Percentiles rank a stretch among this genome's conserved stretches.
These are phyloP conservation scores for Colletotrichum costaricense DNA, from an alignment of 2,329 filamentous ascomycete genomes.

Conservation along the genomic window DNA sequence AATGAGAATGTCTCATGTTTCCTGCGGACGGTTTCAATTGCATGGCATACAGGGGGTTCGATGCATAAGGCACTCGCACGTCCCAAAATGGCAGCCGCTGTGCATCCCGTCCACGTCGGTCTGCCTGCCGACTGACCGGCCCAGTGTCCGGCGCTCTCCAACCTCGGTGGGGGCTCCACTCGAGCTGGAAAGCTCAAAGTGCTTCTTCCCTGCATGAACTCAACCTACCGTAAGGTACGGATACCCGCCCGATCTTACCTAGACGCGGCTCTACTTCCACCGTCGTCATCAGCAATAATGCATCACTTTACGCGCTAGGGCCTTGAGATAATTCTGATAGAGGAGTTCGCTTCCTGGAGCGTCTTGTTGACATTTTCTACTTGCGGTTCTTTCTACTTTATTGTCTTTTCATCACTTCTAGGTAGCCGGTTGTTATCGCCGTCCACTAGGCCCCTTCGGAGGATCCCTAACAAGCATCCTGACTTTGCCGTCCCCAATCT, in stretches of 20 bases:
- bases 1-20: slow-evolving; percentile 33
- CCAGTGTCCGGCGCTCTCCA: slow-evolving; percentile 2
- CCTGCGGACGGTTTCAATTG: slow-evolving; percentile 31
- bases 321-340: background rate
- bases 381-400: slow-evolving; percentile 27
- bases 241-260: background rate
- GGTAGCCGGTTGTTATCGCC: slow-evolving; percentile 49
- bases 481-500: slow-evolving; percentile 76
- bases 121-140: slow-evolving; percentile 19
- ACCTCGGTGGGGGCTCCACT: slow-evolving; percentile 29
- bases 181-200: slow-evolving; percentile 27
- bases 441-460: slow-evolving; percentile 66
- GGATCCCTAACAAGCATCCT: slow-evolving; percentile 72
- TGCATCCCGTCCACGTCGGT: slow-evolving; percentile 22
- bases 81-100: slow-evolving; percentile 16
- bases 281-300: background rate
- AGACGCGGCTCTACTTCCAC: background rate
- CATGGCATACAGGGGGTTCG: slow-evolving; percentile 25
- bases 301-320: background rate
- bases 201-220: slow-evolving; percentile 31
- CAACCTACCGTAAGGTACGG: background rate
- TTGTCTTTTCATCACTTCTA: slow-evolving; percentile 34
- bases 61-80: slow-evolving; percentile 14
- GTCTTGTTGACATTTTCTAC: slow-evolving; percentile 21
- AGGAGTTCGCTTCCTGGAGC: slow-evolving; percentile 2